Evolutionary conservation across 129 eudicot genomes (phyloP), one percentile per base, ranked within the genome.

Genomic region (Flaveria linearis): DNA sequence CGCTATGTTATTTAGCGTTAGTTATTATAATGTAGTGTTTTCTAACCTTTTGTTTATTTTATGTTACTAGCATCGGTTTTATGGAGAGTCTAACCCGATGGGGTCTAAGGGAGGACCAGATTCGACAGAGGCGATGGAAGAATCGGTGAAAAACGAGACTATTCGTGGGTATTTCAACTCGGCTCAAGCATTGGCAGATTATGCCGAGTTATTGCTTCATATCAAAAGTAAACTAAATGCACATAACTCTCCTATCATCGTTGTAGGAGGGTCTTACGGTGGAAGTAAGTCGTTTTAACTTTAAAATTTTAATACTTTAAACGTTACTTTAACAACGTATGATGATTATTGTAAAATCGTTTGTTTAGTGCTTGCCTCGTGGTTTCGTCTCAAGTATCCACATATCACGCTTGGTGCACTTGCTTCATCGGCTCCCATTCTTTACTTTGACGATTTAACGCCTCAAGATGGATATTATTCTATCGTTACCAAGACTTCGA

Each of bases 151-250:
- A 50, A 82, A 92, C 76, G 81, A 69, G 14, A 81, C 74, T 0
- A 60, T 72, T 36, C 87, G 96, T 18, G 98, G 96, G 12, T 90
- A 88, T 75, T 90, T 93, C 45, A 93, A 74, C 74, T 90, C 98
- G 9, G 92, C 96, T 22, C 98, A 93, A 84, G 98, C 98, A 14
- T 12, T 93, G 33, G 96, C 94, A 14, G 98, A 93, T 86, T 93
- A 88, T 50, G 98, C 95, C 9, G 88, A 90, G 68, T 41, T 93
- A 28, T 68, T 93, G 67, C 16, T 80, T 51, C 85, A 93, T 76
- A 46, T 88, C 9, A 93, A 85, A 79, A 46, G 79, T 16, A 73
- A 75, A 28, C 78, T 88, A 12, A 72, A 78, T 14, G 93, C 98
- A 5, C 78, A 81, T 11, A 41, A 74, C 60, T 87, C 94, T 30